These are phyloP conservation scores for Pochonia chlamydosporia DNA, from an alignment of 2,329 filamentous ascomycete species.

Conservation along the genomic window DNA sequence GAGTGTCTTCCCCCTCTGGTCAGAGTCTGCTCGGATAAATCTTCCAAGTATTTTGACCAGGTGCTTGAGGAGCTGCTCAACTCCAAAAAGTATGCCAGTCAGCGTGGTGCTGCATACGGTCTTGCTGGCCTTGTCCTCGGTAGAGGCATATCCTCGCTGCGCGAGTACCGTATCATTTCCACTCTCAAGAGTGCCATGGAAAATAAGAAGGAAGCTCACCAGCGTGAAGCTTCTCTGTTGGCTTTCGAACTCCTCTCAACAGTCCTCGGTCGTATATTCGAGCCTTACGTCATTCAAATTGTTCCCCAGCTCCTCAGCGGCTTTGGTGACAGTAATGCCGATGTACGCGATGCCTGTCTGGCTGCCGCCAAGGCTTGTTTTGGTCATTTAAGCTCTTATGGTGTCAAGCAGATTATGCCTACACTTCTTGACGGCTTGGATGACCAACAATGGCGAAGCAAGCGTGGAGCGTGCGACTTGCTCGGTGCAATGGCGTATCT, in stretches of 20 bases:
- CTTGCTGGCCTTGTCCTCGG: slow-evolving; percentile 85
- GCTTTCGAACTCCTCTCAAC: slow-evolving; percentile 87
- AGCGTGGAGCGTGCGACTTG: slow-evolving; percentile 95
- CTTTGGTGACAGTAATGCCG: slow-evolving; percentile 81
- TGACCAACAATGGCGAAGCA: slow-evolving; percentile 95
- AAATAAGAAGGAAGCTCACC: slow-evolving; percentile 88
- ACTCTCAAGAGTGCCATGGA: slow-evolving; percentile 78
- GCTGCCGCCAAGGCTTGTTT: slow-evolving; percentile 95
- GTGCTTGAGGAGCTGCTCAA: slow-evolving; percentile 77
- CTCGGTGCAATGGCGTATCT: slow-evolving; percentile 98
- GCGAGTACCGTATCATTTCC: slow-evolving; percentile 81
- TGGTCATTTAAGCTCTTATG: slow-evolving; percentile 85
- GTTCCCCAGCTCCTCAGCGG: slow-evolving; percentile 84
- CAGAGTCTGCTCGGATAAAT: slow-evolving; percentile 70
- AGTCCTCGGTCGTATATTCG: slow-evolving; percentile 82
- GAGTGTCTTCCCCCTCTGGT: slow-evolving; percentile 92
- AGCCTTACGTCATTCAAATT: slow-evolving; percentile 94
- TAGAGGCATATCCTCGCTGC: slow-evolving; percentile 74
- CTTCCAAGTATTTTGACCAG: slow-evolving; percentile 72
- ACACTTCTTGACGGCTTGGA: slow-evolving; percentile 88
- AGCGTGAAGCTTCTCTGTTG: slow-evolving; percentile 81
- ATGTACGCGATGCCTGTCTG: slow-evolving; percentile 88
- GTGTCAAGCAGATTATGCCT: slow-evolving; percentile 90
- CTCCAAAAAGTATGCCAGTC: slow-evolving; percentile 85
- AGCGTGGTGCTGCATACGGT: slow-evolving; percentile 91